A percentile compares a stretch with the other conserved stretches of the same genome.
Conservation (phyloP, 192 early-diverging fungal species). For the Phlyctochytrium arcticum region DNA sequence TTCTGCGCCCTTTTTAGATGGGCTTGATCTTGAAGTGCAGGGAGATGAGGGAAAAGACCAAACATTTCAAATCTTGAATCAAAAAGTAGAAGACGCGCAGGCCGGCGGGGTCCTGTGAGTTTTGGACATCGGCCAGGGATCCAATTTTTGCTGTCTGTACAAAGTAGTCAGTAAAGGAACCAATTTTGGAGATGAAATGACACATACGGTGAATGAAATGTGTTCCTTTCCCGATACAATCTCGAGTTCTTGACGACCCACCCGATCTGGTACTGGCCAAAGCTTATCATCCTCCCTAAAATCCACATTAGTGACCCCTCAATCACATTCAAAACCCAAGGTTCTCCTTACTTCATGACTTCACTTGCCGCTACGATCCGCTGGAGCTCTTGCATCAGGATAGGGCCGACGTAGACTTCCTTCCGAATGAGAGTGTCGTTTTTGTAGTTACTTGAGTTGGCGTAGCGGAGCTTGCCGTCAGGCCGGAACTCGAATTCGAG, state of each 20-base stretch:
- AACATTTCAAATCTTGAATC: constrained; percentile 96
- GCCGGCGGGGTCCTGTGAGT: constrained; percentile 90
- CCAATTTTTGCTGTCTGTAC: constrained; percentile 84
- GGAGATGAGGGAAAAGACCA: constrained; percentile 91
- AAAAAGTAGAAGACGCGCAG: constrained; percentile 93
- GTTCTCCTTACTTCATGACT: constrained; percentile 68
- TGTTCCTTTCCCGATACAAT: constrained; percentile 85
- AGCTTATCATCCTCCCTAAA: constrained; percentile 79
- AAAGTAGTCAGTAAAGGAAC: neutral
- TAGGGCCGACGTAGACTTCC: constrained; percentile 73
- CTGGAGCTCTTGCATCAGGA: constrained; percentile 83
- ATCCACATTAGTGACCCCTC: neutral
- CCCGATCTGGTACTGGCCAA: constrained; percentile 88
- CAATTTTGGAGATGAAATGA: no score
- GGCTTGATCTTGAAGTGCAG: constrained; percentile 81
- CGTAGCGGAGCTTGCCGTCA: constrained; percentile 86
- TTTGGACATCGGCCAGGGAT: constrained; percentile 85
- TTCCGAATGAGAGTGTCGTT: constrained; percentile 96
- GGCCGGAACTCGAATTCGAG: constrained; percentile 92
- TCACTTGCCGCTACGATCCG: constrained; percentile 85
- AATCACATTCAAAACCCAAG: neutral
- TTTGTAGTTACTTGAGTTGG: constrained; percentile 98
- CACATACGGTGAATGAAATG: constrained; percentile 81
- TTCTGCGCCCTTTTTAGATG: no score
- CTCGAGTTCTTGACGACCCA: constrained; percentile 92